Percentiles rank a stretch among this genome's conserved stretches.
These are phyloP conservation scores for Suillus alpinus DNA, from an alignment of 768 basidiomycete genomes.

Conservation along the genomic window DNA sequence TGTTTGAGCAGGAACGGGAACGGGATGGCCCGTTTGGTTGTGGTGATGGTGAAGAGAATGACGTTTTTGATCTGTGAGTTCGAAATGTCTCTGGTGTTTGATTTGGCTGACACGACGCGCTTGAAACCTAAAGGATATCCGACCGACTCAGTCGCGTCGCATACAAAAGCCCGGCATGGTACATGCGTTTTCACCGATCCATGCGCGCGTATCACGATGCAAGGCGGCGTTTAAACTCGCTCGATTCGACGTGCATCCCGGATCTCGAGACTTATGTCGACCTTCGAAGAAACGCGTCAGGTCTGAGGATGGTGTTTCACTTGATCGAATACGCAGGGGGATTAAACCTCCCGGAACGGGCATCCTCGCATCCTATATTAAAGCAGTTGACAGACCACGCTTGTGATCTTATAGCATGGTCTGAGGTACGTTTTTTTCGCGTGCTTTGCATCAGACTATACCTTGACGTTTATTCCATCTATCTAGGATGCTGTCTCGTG, in stretches of 20 bases:
- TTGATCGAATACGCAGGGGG: constrained; percentile 53
- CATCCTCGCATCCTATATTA: constrained; percentile 26
- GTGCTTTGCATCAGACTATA: constrained; percentile 4
- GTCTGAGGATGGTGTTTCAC: constrained; percentile 47
- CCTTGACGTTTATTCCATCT: not conserved
- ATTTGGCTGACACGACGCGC: constrained; percentile 2
- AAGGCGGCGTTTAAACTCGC: constrained; percentile 21
- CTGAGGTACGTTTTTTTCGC: constrained; percentile 37
- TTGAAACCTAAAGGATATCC: constrained; percentile 39
- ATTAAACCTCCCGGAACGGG: constrained; percentile 34
- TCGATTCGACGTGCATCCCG: constrained; percentile 29
- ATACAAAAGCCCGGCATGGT: constrained; percentile 38
- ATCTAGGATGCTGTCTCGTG: constrained; percentile 59
- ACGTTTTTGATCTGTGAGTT: constrained; percentile 24
- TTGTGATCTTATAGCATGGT: constrained; percentile 50
- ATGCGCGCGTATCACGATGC: constrained; percentile 34
- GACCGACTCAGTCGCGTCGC: constrained; percentile 35
- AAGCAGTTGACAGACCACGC: constrained; percentile 37
- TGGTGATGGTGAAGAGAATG: constrained; percentile 11
- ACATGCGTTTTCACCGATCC: constrained; percentile 37
- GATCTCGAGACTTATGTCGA: constrained; percentile 47
- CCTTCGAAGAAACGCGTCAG: constrained; percentile 46
- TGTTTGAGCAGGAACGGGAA: constrained; percentile 24
- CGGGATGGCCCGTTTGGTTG: not conserved
- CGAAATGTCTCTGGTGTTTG: constrained; percentile 12